Evolutionary conservation across 345 rosid genomes (phyloP), one percentile per base, ranked within the genome.

Genomic region (Excoecaria cochinchinensis): DNA sequence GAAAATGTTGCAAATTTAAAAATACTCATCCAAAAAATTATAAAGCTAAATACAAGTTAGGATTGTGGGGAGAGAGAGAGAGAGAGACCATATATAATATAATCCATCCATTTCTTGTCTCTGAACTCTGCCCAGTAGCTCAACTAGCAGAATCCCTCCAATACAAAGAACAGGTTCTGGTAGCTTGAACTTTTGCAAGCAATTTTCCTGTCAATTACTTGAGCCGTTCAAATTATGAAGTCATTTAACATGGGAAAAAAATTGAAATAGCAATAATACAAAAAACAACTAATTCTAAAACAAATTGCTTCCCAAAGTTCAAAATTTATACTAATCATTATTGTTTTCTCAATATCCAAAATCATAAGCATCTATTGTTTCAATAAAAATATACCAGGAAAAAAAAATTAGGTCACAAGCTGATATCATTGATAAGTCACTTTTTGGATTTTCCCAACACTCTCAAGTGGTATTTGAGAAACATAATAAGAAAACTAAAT

Each of bases 51-150:
- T 9, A 12, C 4, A 60, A 39, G 61, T 36, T 38, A 46, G 53
- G 10, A 72, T 78, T 39, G 22, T 39, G 57, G 21, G 51, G 72
- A 8, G 56, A 52, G 56, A 52, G 56, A 10, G 53, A 67, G 70
- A 46, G 19, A 77, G 88, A 39, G 67, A 95, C 99, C 99, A 93
- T 79, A 93, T 87, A 69, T 95, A 95, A 84, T 85, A 95, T 73
- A 84, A 80, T 80, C 84, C 87, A 79, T 95, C 98, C 85, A 85
- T 87, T 61, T 86, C 90, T 80, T 93, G 94, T 73, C 82, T 91
- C 90, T 95, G 98, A 78, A 91, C 90, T 77, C 99, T 90, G 63
- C 96, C 96, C 77, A 90, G 79, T 68, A 95, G 88, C 93, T 93
- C 95, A 62, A 95, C 77, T 77, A 83, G 86, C 86, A 95, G 70